A percentile compares a stretch with the other conserved stretches of the same genome.
These are phyloP conservation scores for Salix caprea DNA, from an alignment of 345 rosid species.

Conservation along the genomic window DNA sequence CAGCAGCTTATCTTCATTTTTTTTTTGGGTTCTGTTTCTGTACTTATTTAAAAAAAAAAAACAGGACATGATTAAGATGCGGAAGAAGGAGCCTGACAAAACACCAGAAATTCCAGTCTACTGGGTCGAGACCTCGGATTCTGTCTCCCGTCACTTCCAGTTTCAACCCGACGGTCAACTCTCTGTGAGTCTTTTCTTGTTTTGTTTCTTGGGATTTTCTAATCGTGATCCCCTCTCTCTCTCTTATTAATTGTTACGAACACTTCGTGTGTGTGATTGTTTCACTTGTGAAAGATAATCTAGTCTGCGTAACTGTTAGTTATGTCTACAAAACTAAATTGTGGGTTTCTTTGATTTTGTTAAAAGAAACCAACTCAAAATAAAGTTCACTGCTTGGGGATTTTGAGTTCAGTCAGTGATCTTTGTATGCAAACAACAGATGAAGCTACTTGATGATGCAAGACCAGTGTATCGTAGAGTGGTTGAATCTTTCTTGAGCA, in stretches of 20 bases:
- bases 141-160: conserved; percentile 60
- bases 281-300: not conserved
- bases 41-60: not conserved
- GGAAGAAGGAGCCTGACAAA: conserved; percentile 22
- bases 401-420: not conserved
- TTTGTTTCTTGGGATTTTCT: not conserved
- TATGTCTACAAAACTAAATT: not conserved
- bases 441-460: conserved; percentile 66
- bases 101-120: conserved; percentile 32
- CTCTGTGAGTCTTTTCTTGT: conserved; percentile 40
- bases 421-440: conserved; percentile 31
- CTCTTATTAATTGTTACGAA: conserved; percentile 10
- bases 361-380: not conserved
- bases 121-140: conserved; percentile 77
- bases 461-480: conserved; percentile 53
- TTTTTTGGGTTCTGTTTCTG: not conserved
- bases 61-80: conserved; percentile 14
- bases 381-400: not conserved
- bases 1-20: not conserved
- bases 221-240: not conserved
- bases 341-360: not conserved
- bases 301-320: not conserved
- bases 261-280: conserved; percentile 11
- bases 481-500: conserved; percentile 70
- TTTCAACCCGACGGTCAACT: conserved; percentile 70